phyloP scores from a whole-genome alignment of 352 stramenopile species.

The Phytopythium chamaehyphon region DNA sequence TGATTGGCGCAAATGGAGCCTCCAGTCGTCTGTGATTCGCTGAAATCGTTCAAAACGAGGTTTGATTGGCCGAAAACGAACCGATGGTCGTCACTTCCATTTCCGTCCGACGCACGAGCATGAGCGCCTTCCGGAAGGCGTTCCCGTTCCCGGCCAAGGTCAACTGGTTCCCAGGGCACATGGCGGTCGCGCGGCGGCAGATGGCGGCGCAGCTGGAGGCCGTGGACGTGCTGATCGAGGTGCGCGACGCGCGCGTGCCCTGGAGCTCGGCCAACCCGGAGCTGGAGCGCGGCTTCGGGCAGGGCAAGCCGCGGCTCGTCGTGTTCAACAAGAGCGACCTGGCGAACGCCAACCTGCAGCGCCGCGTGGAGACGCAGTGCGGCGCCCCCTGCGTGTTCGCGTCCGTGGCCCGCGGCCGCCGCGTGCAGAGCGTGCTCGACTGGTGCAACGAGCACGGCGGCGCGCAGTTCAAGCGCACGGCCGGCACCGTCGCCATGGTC shows the following conservation, averaged over 20 bases:
- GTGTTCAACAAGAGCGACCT: constrained; percentile 89
- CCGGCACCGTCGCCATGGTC: constrained; percentile 87
- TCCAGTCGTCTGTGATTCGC: constrained; percentile 1
- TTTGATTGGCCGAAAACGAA: constrained; percentile 17
- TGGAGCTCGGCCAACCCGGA: constrained; percentile 81
- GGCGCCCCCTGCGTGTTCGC: constrained; percentile 67
- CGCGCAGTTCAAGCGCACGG: constrained; percentile 81
- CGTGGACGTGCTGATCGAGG: constrained; percentile 81
- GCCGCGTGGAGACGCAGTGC: constrained; percentile 64
- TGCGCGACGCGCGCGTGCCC: constrained; percentile 79
- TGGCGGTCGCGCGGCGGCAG: constrained; percentile 71
- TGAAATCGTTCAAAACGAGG: not conserved
- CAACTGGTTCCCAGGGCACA: constrained; percentile 88
- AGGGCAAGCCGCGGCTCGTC: constrained; percentile 74
- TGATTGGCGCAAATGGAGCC: not conserved
- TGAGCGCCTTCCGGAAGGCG: constrained; percentile 70
- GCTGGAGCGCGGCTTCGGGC: constrained; percentile 70
- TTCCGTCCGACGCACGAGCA: constrained; percentile 13
- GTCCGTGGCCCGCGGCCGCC: constrained; percentile 72
- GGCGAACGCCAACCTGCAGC: constrained; percentile 82
- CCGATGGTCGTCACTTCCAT: constrained; percentile 6
- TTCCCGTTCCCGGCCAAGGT: constrained; percentile 80
- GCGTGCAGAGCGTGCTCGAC: constrained; percentile 68
- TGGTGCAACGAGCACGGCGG: constrained; percentile 75
- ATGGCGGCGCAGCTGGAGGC: constrained; percentile 81